phyloP scores from a whole-genome alignment of 192 early-diverging fungal species.

The Dimargaris verticillata region DNA sequence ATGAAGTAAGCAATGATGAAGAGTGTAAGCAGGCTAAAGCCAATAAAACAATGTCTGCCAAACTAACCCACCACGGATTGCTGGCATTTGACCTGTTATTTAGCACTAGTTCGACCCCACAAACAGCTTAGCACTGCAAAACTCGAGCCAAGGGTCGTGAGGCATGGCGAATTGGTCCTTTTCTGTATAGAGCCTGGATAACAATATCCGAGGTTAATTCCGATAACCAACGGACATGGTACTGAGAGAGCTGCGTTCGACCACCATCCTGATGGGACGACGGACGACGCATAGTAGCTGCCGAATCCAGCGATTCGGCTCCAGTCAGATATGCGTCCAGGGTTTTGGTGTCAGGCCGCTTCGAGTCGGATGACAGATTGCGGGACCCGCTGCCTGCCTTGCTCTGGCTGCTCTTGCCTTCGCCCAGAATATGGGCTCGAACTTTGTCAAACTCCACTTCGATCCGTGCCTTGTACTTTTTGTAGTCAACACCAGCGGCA shows the following conservation, averaged over 20 bases:
- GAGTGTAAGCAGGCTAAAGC: no score
- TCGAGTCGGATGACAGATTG: neutral
- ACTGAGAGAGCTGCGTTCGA: neutral
- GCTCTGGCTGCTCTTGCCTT: neutral
- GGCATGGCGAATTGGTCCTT: slow-evolving; percentile 10
- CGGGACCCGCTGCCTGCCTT: neutral
- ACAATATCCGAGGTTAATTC: slow-evolving; percentile 9
- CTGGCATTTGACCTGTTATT: no score
- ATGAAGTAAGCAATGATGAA: no score
- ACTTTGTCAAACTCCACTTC: slow-evolving; percentile 9
- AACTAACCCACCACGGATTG: no score
- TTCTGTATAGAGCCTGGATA: slow-evolving; percentile 4
- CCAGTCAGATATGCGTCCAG: neutral
- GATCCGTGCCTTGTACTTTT: slow-evolving; percentile 7
- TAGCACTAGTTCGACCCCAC: no score
- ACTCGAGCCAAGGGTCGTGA: slow-evolving; percentile 3
- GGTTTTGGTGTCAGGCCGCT: neutral
- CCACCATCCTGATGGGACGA: neutral
- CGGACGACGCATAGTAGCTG: neutral
- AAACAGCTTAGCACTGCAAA: slow-evolving; percentile 4
- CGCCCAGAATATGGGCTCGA: slow-evolving; percentile 2
- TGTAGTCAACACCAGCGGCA: slow-evolving; percentile 8
- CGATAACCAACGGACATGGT: slow-evolving; percentile 5
- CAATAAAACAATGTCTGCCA: no score
- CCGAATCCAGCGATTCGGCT: neutral